Evolutionary conservation across 768 basidiomycete genomes (phyloP).

Genomic region (Wakefieldia striispora): DNA sequence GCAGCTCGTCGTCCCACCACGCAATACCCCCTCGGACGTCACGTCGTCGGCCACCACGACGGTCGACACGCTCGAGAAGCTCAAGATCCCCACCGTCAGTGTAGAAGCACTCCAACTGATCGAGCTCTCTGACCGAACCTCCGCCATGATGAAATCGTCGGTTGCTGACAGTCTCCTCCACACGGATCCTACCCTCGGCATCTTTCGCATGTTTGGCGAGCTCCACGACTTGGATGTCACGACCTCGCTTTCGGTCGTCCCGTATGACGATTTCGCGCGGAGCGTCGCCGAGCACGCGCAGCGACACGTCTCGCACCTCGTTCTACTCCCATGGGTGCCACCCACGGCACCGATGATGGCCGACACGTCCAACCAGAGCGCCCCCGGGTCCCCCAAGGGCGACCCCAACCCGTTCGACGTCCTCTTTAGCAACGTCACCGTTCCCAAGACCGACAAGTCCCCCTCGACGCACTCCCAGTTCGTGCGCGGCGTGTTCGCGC

Average conservation of each 20-base stretch:
- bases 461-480: conserved; percentile 75
- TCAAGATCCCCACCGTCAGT: conserved; percentile 33
- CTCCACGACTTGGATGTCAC: conserved; percentile 65
- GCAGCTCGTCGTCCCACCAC: conserved; percentile 64
- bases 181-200: conserved; percentile 68
- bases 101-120: conserved; percentile 83
- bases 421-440: conserved; percentile 43
- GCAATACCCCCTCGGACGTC: conserved; percentile 1
- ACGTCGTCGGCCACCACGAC: conserved; percentile 17
- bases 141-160: conserved; percentile 64
- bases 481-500: conserved; percentile 75
- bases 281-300: conserved; percentile 69
- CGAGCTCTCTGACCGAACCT: conserved; percentile 70
- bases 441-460: conserved; percentile 35
- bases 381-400: conserved; percentile 11
- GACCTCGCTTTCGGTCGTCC: conserved; percentile 70
- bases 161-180: conserved; percentile 63
- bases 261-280: conserved; percentile 68
- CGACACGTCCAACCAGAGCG: conserved; percentile 1
- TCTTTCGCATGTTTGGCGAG: conserved; percentile 75
- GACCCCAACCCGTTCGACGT: conserved; percentile 68
- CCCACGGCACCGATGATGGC: conserved; percentile 24
- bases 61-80: background rate
- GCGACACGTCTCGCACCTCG: conserved; percentile 60
- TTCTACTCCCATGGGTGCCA: conserved; percentile 81